A percentile compares a stretch with the other conserved stretches of the same genome.
Conservation (phyloP, 2,329 filamentous ascomycete species). For the Xylariaceae sp. region DNA sequence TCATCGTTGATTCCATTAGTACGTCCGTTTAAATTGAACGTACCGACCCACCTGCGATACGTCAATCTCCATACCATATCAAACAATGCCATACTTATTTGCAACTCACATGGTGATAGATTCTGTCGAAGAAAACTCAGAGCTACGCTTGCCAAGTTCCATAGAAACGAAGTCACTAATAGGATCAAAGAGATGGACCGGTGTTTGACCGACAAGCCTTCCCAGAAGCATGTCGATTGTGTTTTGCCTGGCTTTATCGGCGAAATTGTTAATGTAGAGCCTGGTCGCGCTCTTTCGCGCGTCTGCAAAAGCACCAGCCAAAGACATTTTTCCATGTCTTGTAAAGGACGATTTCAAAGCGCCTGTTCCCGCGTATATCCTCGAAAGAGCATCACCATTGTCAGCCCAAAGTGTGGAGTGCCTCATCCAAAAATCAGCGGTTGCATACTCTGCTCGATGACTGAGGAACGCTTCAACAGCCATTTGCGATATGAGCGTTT, state of each 20-base stretch:
- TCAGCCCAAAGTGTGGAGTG: constrained; percentile 97
- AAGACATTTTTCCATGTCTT: constrained; percentile 90
- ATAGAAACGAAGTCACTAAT: constrained; percentile 87
- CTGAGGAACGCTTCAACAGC: constrained; percentile 82
- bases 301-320: constrained; percentile 93
- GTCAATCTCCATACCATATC: constrained; percentile 27
- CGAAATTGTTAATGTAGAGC: constrained; percentile 97
- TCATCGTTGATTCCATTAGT: constrained; percentile 79
- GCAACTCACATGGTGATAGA: constrained; percentile 74
- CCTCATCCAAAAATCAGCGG: constrained; percentile 85
- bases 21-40: constrained; percentile 93
- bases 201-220: constrained; percentile 78
- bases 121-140: constrained; percentile 77
- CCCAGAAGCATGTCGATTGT: constrained; percentile 94
- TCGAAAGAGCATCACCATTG: constrained; percentile 91
- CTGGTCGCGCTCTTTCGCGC: constrained; percentile 91
- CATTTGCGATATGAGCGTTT: constrained; percentile 95
- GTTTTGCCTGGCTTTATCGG: constrained; percentile 89
- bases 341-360: constrained; percentile 96
- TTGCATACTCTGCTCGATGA: constrained; percentile 72
- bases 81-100: neutral
- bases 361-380: constrained; percentile 95
- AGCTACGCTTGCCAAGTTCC: constrained; percentile 71
- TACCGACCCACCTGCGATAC: constrained; percentile 67
- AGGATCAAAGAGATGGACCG: constrained; percentile 89